These are phyloP conservation scores for Periconia sp. DNA, from an alignment of 2,329 filamentous ascomycete species.

Conservation along the genomic window DNA sequence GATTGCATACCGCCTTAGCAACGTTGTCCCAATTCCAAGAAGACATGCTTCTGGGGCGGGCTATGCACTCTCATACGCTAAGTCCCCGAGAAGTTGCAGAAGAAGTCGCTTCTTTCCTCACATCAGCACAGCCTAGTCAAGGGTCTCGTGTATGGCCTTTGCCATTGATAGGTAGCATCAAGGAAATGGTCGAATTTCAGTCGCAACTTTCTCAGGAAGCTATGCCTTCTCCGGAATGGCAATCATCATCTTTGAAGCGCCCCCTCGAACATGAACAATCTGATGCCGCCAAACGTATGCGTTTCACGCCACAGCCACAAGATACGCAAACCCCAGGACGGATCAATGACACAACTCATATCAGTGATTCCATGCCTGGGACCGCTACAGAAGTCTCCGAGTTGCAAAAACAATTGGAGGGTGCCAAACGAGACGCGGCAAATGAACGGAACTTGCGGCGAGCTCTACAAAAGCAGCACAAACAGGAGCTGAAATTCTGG, in stretches of 20 bases:
- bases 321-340: background rate
- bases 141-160: conserved; percentile 27
- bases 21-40: conserved; percentile 35
- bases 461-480: background rate
- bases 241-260: conserved; percentile 26
- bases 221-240: conserved; percentile 17
- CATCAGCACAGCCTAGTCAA: conserved; percentile 7
- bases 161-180: conserved; percentile 33
- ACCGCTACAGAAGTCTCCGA: conserved; percentile 16
- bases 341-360: conserved; percentile 38
- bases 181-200: conserved; percentile 30
- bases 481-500: conserved; percentile 11
- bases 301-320: conserved; percentile 34
- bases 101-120: conserved; percentile 28
- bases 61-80: conserved; percentile 31
- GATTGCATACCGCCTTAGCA: conserved; percentile 40
- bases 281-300: conserved; percentile 37
- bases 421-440: conserved; percentile 4
- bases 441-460: conserved; percentile 9
- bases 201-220: conserved; percentile 26
- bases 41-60: conserved; percentile 30
- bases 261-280: conserved; percentile 27
- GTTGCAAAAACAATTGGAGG: conserved; percentile 12
- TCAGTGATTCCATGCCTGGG: conserved; percentile 47
- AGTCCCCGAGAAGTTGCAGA: conserved; percentile 26